Evolutionary conservation across 2,329 filamentous ascomycete species (phyloP), one percentile per base, ranked within the genome.

Genomic region (Ceratocystis colombiana): DNA sequence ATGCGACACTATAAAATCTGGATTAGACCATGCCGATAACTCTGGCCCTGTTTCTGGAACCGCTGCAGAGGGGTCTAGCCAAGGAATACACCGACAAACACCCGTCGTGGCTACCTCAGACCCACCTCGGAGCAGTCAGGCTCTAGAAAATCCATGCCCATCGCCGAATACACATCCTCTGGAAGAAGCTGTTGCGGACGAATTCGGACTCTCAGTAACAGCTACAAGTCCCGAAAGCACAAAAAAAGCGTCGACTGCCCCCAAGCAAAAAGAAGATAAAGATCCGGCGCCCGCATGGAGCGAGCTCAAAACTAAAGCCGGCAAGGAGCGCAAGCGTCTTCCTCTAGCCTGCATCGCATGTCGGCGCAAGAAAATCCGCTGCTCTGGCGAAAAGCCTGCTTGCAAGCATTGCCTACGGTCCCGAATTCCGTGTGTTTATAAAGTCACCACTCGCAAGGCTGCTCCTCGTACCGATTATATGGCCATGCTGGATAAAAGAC

Each of bases 401-500:
- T 99, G 94, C 80, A 96, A 96, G 75, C 94, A 97, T 76, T 97
- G 94, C 73, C 80, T 95, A 68, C 85, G 92, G 66, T 96, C 93
- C 64, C 85, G 93, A 55, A 95, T 96, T 71, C 93, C 93, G 1
- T 99, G 94, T 74, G 92, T 97, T 3, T 99, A 97, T 81, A 97
- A 97, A 73, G 90, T 96, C 68, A 97, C 92, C 0, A 91, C 92
- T 3, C 83, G 94, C 68, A 97, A 97, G 75, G 91, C 93, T 1
- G 91, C 92, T 2, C 94, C 94, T 2, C 83, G 94, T 64, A 97
- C 94, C 20, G 94, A 97, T 76, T 97, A 97, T 76, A 97, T 97
- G 94, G 91, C 92, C 53, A 97, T 97, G 91, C 78, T 97, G 71
- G 94, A 97, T 77, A 96, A 96, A 77, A 84, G 94, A 64, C 76